phyloP scores from a whole-genome alignment of 2,329 filamentous ascomycete species.

The Knufia fluminis region DNA sequence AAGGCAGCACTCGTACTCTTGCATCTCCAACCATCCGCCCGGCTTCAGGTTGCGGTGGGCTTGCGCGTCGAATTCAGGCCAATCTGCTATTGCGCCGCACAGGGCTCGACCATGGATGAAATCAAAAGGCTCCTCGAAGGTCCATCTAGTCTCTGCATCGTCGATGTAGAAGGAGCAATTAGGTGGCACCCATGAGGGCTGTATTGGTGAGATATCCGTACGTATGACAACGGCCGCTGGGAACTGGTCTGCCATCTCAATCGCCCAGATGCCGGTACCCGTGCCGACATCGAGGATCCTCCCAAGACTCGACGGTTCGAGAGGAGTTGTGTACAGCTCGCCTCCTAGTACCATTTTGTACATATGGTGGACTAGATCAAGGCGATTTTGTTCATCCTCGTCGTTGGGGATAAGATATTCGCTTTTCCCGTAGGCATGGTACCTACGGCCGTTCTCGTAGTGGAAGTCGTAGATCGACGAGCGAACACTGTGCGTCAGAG shows the following conservation, averaged over 20 bases:
- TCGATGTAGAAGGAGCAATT: constrained; percentile 27
- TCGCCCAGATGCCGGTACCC: constrained; percentile 31
- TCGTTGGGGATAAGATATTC: constrained; percentile 17
- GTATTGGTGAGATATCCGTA: constrained; percentile 31
- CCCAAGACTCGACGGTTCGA: constrained; percentile 19
- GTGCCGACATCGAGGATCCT: constrained; percentile 30
- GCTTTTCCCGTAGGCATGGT: constrained; percentile 27
- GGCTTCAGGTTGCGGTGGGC: constrained; percentile 23
- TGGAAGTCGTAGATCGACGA: constrained; percentile 25
- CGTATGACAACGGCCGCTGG: constrained; percentile 27
- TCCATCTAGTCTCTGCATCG: constrained; percentile 26
- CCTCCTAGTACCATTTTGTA: constrained; percentile 28
- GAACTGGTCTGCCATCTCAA: constrained; percentile 27
- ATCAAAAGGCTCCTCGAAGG: constrained; percentile 22
- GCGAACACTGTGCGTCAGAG: constrained; percentile 24
- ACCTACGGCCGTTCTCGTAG: constrained; percentile 27
- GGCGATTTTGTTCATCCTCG: constrained; percentile 11
- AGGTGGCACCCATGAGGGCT: constrained; percentile 22
- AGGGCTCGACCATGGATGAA: constrained; percentile 26
- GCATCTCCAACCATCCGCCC: constrained; percentile 22
- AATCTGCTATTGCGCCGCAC: constrained; percentile 21
- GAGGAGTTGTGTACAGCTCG: constrained; percentile 23
- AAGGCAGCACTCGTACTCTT: constrained; percentile 21
- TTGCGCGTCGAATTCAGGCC: constrained; percentile 17
- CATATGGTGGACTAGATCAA: constrained; percentile 14